Conservation (phyloP, 306 rosid species). For the Glycine soja region DNA sequence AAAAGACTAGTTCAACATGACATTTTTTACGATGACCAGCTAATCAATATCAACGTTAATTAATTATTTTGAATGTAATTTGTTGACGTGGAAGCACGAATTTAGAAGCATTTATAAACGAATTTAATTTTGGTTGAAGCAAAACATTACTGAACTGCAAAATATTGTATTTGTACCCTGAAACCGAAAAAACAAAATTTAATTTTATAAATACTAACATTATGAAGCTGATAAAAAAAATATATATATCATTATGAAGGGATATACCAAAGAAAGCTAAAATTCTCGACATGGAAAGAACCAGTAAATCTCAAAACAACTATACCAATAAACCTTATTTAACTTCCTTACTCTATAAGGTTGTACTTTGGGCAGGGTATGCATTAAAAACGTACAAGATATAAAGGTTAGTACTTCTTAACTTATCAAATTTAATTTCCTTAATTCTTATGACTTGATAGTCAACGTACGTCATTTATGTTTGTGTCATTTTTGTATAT, state of each 20-base stretch:
- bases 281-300: not conserved
- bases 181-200: not conserved
- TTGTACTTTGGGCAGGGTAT: not conserved
- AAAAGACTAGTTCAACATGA: not conserved
- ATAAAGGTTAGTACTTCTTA: not conserved
- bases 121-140: conserved; percentile 7
- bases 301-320: too few relatives aligned
- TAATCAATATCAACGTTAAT: not conserved
- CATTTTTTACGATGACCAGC: not conserved
- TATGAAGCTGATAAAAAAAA: too few relatives aligned
- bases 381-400: not conserved
- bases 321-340: not conserved
- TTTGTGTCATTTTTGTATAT: conserved; percentile 16
- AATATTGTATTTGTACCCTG: not conserved
- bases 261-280: not conserved
- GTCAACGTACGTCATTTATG: not conserved
- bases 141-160: not conserved
- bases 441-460: conserved; percentile 11
- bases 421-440: conserved; percentile 19
- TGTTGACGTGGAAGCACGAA: not conserved
- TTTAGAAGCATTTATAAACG: not conserved
- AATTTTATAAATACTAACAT: too few relatives aligned
- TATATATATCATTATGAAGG: too few relatives aligned
- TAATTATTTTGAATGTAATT: not conserved
- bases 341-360: conserved; percentile 20